These are phyloP conservation scores for Aspergillus japonicus DNA, from an alignment of 2,329 filamentous ascomycete species.

Conservation along the genomic window DNA sequence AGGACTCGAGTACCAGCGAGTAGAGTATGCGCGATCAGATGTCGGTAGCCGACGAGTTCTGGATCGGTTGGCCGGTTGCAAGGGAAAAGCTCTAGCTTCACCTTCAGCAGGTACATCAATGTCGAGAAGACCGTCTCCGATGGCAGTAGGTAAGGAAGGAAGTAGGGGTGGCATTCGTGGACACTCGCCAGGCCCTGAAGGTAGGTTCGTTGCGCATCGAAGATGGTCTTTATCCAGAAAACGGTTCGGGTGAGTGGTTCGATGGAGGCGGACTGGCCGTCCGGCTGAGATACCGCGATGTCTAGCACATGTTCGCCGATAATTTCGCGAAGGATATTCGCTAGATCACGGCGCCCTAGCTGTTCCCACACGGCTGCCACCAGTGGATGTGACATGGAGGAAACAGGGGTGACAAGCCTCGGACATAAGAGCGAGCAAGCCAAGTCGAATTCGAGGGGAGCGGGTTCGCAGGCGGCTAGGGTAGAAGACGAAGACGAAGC, in stretches of 20 bases:
- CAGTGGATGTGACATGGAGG: slow-evolving; percentile 31
- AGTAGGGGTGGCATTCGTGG: slow-evolving; percentile 30
- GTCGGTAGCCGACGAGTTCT: slow-evolving; percentile 19
- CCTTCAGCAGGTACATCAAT: slow-evolving; percentile 35
- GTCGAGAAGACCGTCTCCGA: slow-evolving; percentile 33
- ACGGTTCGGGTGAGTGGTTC: slow-evolving; percentile 30
- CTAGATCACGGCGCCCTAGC: slow-evolving; percentile 35
- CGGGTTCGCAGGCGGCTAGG: not conserved
- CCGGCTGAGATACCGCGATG: slow-evolving; percentile 23
- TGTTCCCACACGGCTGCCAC: slow-evolving; percentile 38
- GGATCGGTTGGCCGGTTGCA: slow-evolving; percentile 26
- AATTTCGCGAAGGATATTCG: slow-evolving; percentile 36
- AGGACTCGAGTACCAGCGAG: slow-evolving; percentile 37
- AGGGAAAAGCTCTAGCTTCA: slow-evolving; percentile 32
- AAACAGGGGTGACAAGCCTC: slow-evolving; percentile 8
- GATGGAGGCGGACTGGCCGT: slow-evolving; percentile 21
- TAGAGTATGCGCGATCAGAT: slow-evolving; percentile 26
- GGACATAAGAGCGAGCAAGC: slow-evolving; percentile 16
- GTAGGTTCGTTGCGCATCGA: slow-evolving; percentile 37
- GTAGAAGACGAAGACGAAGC: not conserved
- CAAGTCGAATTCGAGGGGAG: not conserved
- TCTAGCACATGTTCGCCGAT: slow-evolving; percentile 36
- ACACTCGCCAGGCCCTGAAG: slow-evolving; percentile 29
- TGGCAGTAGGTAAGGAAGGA: slow-evolving; percentile 31
- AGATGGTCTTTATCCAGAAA: slow-evolving; percentile 39